phyloP scores from a whole-genome alignment of 2,329 filamentous ascomycete species.

The Paradendryphiella salina region DNA sequence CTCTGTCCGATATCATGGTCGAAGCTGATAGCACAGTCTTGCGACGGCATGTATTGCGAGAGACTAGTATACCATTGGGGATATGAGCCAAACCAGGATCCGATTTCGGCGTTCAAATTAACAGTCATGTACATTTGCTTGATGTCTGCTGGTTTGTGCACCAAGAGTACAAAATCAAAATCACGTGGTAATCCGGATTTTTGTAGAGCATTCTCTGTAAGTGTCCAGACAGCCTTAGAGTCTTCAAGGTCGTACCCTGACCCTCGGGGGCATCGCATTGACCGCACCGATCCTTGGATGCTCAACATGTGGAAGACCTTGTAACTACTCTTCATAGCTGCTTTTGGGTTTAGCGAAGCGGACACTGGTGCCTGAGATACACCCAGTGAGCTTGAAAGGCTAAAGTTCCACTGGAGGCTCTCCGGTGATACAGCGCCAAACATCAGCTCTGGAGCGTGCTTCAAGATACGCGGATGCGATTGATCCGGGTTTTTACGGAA shows the following conservation, averaged over 20 bases:
- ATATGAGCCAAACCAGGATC: constrained; percentile 49
- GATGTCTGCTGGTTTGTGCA: constrained; percentile 51
- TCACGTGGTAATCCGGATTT: constrained; percentile 55
- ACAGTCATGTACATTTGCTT: constrained; percentile 48
- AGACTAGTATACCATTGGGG: constrained; percentile 48
- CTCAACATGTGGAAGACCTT: constrained; percentile 56
- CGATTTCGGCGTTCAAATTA: constrained; percentile 51
- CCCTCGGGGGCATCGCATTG: constrained; percentile 43
- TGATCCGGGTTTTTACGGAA: constrained; percentile 12
- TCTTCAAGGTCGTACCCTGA: constrained; percentile 49
- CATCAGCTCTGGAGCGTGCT: constrained; percentile 56
- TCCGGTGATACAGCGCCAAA: constrained; percentile 54
- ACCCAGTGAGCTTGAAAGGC: constrained; percentile 52
- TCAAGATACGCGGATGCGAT: constrained; percentile 50
- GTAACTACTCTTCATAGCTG: constrained; percentile 49
- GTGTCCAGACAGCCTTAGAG: constrained; percentile 55
- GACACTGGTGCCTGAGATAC: constrained; percentile 51
- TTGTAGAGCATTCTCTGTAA: constrained; percentile 56
- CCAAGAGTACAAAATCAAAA: constrained; percentile 56
- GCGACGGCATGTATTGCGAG: constrained; percentile 46
- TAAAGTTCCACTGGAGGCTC: constrained; percentile 55
- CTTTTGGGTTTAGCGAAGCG: constrained; percentile 50
- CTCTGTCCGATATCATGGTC: constrained; percentile 50
- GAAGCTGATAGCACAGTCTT: constrained; percentile 47
- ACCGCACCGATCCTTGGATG: constrained; percentile 54